These are phyloP conservation scores for Ophiocytium majus DNA, from an alignment of 352 stramenopile genomes.

Conservation along the genomic window DNA sequence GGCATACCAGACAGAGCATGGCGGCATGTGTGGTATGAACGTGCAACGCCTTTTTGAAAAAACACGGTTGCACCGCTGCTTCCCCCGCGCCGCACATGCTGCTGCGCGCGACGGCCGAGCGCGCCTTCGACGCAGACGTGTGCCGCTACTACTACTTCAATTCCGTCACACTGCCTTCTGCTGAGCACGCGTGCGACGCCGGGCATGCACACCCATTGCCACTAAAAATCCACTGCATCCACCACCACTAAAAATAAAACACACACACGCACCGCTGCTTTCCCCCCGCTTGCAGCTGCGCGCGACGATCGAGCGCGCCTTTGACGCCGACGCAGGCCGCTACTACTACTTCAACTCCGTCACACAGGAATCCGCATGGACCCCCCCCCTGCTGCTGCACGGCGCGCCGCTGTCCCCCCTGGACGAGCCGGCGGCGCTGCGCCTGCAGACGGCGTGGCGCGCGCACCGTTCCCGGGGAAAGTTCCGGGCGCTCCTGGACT, in stretches of 20 bases:
- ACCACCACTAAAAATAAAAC: too few relatives aligned
- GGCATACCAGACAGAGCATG: too few relatives aligned
- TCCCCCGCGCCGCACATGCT: not conserved
- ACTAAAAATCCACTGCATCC: not conserved
- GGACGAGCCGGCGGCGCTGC: not conserved
- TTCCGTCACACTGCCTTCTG: too few relatives aligned
- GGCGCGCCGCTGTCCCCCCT: not conserved
- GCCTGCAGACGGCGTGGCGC: slow-evolving; percentile 1
- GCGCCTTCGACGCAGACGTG: not conserved
- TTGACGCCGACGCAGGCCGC: slow-evolving; percentile 34
- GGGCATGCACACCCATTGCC: not conserved
- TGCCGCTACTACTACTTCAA: not conserved
- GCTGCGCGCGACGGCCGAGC: too few relatives aligned
- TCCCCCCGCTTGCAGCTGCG: not conserved
- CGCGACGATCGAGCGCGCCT: not conserved
- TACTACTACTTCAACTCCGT: slow-evolving; percentile 52
- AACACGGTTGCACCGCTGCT: not conserved
- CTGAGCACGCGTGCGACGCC: too few relatives aligned
- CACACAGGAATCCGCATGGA: slow-evolving; percentile 27
- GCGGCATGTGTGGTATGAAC: not conserved
- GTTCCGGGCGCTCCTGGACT: slow-evolving; percentile 25
- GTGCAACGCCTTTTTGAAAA: not conserved
- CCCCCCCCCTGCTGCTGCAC: slow-evolving; percentile 7
- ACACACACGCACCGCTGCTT: not conserved
- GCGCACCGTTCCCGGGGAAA: slow-evolving; percentile 22